These are phyloP conservation scores for Eutreptiella sp. DNA, from an alignment of 208 protist genomes.

Conservation along the genomic window DNA sequence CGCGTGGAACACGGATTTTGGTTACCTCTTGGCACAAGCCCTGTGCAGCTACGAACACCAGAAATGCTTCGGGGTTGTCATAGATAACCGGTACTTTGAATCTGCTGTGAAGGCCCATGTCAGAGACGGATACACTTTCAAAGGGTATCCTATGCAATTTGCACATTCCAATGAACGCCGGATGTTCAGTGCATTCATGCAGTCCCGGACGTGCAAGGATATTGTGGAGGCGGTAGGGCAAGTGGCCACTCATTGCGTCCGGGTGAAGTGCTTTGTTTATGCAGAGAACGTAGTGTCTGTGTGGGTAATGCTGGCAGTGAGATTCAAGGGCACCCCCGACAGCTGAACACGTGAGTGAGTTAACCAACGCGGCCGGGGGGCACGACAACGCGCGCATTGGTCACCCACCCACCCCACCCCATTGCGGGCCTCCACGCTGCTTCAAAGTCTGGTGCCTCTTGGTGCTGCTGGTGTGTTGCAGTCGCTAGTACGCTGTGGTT, in stretches of 20 bases:
- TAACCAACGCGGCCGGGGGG: too few species aligned
- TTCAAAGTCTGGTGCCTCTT: too few species aligned
- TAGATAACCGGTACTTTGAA: slow-evolving; percentile 62
- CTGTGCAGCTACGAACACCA: slow-evolving; percentile 69
- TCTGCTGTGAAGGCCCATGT: slow-evolving; percentile 66
- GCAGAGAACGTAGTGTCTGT: slow-evolving; percentile 69
- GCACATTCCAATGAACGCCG: slow-evolving; percentile 53
- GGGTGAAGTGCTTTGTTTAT: slow-evolving; percentile 67
- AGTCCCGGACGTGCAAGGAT: slow-evolving; percentile 56
- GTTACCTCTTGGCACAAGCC: slow-evolving; percentile 67
- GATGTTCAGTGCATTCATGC: slow-evolving; percentile 56
- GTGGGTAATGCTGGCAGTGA: slow-evolving; percentile 80
- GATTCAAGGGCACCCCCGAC: too few species aligned
- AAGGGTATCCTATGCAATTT: slow-evolving; percentile 75
- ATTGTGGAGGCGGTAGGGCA: slow-evolving; percentile 69
- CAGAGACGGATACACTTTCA: slow-evolving; percentile 76
- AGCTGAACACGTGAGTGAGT: too few species aligned
- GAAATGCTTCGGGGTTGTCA: slow-evolving; percentile 29
- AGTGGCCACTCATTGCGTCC: slow-evolving; percentile 56
- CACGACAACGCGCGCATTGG: too few species aligned
- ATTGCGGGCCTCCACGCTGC: too few species aligned
- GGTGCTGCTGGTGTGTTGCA: too few species aligned
- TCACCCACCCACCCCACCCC: too few species aligned
- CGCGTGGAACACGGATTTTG: slow-evolving; percentile 60
- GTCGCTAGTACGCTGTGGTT: too few species aligned